phyloP scores from a whole-genome alignment of 2,329 filamentous ascomycete genomes.

The Ceratocystis destructans region DNA sequence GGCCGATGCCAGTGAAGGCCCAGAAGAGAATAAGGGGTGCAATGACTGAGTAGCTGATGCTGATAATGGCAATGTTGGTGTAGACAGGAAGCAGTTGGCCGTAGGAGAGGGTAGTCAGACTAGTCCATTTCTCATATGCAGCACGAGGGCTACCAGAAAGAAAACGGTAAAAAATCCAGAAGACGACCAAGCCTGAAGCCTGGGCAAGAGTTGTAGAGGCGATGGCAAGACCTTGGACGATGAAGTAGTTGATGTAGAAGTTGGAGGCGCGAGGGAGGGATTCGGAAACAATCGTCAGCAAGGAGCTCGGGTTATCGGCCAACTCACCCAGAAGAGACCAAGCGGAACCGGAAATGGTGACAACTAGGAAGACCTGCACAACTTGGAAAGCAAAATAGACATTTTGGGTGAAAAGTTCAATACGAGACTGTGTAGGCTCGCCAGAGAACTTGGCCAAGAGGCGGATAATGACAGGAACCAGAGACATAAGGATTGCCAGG shows the following conservation, averaged over 20 bases:
- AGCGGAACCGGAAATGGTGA: slow-evolving; percentile 69
- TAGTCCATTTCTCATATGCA: slow-evolving; percentile 61
- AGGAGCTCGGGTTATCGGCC: slow-evolving; percentile 44
- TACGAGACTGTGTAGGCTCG: slow-evolving; percentile 61
- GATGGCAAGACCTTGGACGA: slow-evolving; percentile 68
- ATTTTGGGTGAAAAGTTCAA: slow-evolving; percentile 83
- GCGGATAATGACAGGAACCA: slow-evolving; percentile 66
- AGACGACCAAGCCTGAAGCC: slow-evolving; percentile 50
- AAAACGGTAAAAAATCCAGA: slow-evolving; percentile 53
- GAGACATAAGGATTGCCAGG: slow-evolving; percentile 70
- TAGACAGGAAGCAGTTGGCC: slow-evolving; percentile 63
- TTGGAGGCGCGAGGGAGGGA: slow-evolving; percentile 76
- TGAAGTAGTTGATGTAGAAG: slow-evolving; percentile 85
- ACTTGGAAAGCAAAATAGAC: slow-evolving; percentile 86
- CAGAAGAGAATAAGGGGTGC: slow-evolving; percentile 73
- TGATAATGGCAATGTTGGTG: slow-evolving; percentile 60
- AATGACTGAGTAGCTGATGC: slow-evolving; percentile 69
- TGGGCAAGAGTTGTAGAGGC: slow-evolving; percentile 62
- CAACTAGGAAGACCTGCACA: slow-evolving; percentile 80
- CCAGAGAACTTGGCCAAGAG: slow-evolving; percentile 63
- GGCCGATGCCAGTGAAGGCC: slow-evolving; percentile 57
- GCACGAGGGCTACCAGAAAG: slow-evolving; percentile 65
- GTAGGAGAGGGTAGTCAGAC: slow-evolving; percentile 56
- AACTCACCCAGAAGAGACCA: slow-evolving; percentile 54
- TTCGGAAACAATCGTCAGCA: slow-evolving; percentile 51